Base-by-base conservation (phyloP, 768 basidiomycete species). In the Xanthoconium stramineum region DNA sequence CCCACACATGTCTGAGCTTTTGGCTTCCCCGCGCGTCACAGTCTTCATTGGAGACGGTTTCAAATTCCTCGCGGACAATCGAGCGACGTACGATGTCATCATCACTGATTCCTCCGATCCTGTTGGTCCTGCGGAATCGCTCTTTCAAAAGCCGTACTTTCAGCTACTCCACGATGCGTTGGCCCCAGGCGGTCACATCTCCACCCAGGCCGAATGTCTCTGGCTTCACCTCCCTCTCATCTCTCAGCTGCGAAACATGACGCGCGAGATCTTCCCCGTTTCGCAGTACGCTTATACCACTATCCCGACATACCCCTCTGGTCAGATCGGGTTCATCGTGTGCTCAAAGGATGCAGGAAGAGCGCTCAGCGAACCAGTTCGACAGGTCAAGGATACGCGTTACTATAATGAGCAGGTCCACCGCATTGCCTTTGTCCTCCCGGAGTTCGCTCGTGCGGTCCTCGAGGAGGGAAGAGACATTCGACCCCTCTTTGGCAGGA, bases 81-180 rank as follows among this genome's bases (percentile, higher is more conserved):
- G 88, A 63, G 77, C 84, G 47, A 85, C 85, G 49, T 97, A 96
- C 84, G 96, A 99, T 69, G 92, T 91, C 57, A 98, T 99, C 78
- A 91, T 99, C 76, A 99, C 96, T 59, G 96, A 99, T 73, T 98
- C 95, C 19, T 97, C 94, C 20, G 96, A 98, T 73, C 96, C 96
- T 38, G 93, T 98, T 53, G 96, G 96, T 42, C 96, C 96, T 42
- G 96, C 96, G 44, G 88, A 85, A 44, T 83, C 89, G 24, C 88
- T 98, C 61, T 98, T 99, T 82, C 83, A 98, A 75, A 90, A 94
- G 72, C 91, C 94, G 2, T 99, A 97, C 83, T 99, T 98, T 80
- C 82, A 92, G 72, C 85, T 98, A 36, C 81, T 99, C 55, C 84
- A 94, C 70, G 88, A 94, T 65, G 91, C 95, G 0, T 83, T 99